Conservation (phyloP, 2,329 filamentous ascomycete genomes). For the Cadophora luteo-olivacea region DNA sequence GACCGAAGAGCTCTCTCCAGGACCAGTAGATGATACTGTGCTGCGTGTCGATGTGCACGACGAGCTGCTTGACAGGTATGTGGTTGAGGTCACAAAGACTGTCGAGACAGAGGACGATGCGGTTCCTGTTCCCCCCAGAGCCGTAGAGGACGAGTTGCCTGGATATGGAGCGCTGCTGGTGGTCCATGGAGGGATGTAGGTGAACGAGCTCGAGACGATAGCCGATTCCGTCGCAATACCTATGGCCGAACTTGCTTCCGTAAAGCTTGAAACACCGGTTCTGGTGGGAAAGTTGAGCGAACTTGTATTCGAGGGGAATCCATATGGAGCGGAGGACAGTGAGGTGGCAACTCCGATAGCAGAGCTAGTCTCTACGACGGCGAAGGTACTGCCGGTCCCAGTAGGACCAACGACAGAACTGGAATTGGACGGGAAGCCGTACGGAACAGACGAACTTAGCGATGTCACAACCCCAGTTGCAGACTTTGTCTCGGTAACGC, state of each 20-base stretch:
- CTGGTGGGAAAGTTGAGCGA: slow-evolving; percentile 22
- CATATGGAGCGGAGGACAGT: slow-evolving; percentile 22
- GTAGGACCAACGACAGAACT: slow-evolving; percentile 24
- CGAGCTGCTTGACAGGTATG: slow-evolving; percentile 13
- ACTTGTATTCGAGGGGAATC: slow-evolving; percentile 25
- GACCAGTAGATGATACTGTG: background rate
- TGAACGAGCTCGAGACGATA: background rate
- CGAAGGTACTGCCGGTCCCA: slow-evolving; percentile 9
- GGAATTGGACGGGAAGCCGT: slow-evolving; percentile 22
- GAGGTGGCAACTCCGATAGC: slow-evolving; percentile 17
- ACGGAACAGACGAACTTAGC: slow-evolving; percentile 21
- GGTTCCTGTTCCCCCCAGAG: slow-evolving; percentile 15
- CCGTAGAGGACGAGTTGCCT: slow-evolving; percentile 12
- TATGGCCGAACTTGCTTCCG: background rate
- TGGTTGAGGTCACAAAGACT: background rate
- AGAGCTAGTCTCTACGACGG: slow-evolving; percentile 17
- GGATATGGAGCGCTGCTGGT: slow-evolving; percentile 8
- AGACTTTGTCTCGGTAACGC: slow-evolving; percentile 21
- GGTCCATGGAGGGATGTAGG: background rate
- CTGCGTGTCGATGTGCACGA: slow-evolving; percentile 20
- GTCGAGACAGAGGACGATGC: slow-evolving; percentile 5
- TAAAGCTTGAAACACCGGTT: background rate
- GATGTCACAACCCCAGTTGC: slow-evolving; percentile 19
- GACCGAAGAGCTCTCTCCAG: background rate
- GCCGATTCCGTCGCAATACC: background rate